Evolutionary conservation across 805 yeast species (phyloP).

Genomic region (Ogataea ganodermae): DNA sequence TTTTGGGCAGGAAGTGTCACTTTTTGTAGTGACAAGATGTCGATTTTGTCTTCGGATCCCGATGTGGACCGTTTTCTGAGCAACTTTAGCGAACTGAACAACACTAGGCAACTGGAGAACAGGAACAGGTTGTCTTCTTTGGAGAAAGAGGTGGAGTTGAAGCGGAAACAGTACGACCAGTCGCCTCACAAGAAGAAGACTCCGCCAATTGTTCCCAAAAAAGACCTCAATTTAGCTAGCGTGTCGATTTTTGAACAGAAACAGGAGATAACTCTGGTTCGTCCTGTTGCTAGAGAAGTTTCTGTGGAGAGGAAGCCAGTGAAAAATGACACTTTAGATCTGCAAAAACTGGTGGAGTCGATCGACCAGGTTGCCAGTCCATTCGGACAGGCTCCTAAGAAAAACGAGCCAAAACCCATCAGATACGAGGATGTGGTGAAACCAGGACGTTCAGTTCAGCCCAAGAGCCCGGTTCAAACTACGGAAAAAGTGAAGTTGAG

Average conservation of each 20-base stretch:
- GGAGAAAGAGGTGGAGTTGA: constrained; percentile 25
- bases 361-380: constrained; percentile 12
- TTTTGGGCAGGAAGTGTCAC: neutral
- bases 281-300: constrained; percentile 22
- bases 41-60: constrained; percentile 20
- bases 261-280: constrained; percentile 16
- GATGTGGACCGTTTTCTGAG: constrained; percentile 29
- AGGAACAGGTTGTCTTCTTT: constrained; percentile 18
- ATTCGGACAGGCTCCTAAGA: constrained; percentile 3
- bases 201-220: constrained; percentile 33
- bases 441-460: constrained; percentile 3
- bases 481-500: constrained; percentile 1
- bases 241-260: neutral
- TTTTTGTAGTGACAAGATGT: constrained; percentile 5
- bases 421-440: constrained; percentile 26
- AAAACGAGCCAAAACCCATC: constrained; percentile 27
- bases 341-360: constrained; percentile 9
- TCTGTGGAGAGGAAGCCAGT: neutral
- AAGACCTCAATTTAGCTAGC: constrained; percentile 18
- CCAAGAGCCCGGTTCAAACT: neutral
- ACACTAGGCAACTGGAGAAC: constrained; percentile 23
- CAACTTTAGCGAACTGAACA: constrained; percentile 24
- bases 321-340: neutral
- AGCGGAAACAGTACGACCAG: constrained; percentile 21
- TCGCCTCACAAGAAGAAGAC: constrained; percentile 28